These are phyloP conservation scores for Carpinus viminea DNA, from an alignment of 306 rosid species.

Conservation along the genomic window DNA sequence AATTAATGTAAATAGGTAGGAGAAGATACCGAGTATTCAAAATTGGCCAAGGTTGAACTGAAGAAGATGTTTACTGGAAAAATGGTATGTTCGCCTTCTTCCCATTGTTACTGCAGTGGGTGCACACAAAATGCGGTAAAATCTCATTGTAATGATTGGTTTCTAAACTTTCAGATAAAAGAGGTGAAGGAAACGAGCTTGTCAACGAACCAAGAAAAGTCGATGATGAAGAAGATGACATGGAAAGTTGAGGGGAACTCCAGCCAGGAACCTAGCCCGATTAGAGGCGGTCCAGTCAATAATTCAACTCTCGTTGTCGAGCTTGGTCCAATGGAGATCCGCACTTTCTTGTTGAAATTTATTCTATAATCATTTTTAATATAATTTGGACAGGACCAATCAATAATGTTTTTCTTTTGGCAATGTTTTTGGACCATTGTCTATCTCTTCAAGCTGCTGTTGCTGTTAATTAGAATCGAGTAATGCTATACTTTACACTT, in stretches of 20 bases:
- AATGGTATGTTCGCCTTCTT: constrained; percentile 39
- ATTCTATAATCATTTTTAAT: too few relatives aligned
- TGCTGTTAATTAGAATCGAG: too few relatives aligned
- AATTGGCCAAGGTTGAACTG: constrained; percentile 64
- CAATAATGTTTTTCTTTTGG: not conserved
- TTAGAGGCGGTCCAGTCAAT: constrained; percentile 52
- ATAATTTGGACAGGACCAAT: not conserved
- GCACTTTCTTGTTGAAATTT: constrained; percentile 61
- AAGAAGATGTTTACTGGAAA: constrained; percentile 66
- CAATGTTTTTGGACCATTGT: not conserved
- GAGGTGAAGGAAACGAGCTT: constrained; percentile 62
- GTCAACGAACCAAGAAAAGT: constrained; percentile 78
- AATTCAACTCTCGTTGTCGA: constrained; percentile 44
- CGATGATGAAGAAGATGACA: constrained; percentile 50
- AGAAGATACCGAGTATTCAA: constrained; percentile 70
- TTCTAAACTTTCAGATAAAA: constrained; percentile 43
- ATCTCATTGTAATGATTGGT: constrained; percentile 7
- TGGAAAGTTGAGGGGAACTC: constrained; percentile 66
- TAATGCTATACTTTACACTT: too few relatives aligned
- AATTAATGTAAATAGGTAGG: constrained; percentile 42
- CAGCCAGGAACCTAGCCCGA: constrained; percentile 25
- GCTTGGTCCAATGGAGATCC: constrained; percentile 92
- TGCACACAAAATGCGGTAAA: not conserved
- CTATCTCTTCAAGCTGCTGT: not conserved
- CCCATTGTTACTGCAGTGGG: not conserved